These are phyloP conservation scores for Hymenochaete sp. DNA, from an alignment of 1,284 basidiomycete genomes.

Conservation along the genomic window DNA sequence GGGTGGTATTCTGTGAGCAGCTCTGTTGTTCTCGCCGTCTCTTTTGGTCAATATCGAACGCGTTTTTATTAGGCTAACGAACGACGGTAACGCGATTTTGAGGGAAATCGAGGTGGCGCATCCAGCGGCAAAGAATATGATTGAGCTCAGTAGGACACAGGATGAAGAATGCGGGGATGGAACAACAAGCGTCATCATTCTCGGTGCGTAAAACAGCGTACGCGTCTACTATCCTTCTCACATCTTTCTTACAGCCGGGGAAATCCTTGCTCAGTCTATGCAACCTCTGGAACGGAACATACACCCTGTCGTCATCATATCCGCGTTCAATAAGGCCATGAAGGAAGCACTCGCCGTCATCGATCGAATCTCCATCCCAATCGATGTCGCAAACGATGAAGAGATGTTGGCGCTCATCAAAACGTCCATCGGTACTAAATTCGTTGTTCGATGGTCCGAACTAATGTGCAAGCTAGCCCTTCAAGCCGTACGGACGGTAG, in stretches of 20 bases:
- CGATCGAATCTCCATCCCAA: slow-evolving; percentile 80
- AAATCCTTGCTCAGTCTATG: slow-evolving; percentile 94
- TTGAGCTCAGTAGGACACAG: slow-evolving; percentile 93
- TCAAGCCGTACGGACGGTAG: slow-evolving; percentile 84
- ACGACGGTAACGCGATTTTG: slow-evolving; percentile 96
- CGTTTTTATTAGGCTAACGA: slow-evolving; percentile 62
- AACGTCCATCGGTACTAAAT: slow-evolving; percentile 99
- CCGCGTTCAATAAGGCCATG: slow-evolving; percentile 93
- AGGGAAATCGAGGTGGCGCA: slow-evolving; percentile 98
- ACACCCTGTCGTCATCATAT: slow-evolving; percentile 98
- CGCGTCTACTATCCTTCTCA: background rate
- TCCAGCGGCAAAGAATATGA: slow-evolving; percentile 99
- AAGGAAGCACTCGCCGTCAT: slow-evolving; percentile 87
- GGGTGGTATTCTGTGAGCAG: slow-evolving; percentile 85
- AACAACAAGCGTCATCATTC: slow-evolving; percentile 95
- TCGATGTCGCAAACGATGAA: slow-evolving; percentile 79
- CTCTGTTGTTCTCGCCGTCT: background rate
- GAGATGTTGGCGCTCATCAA: slow-evolving; percentile 98
- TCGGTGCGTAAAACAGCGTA: slow-evolving; percentile 51
- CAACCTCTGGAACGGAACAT: slow-evolving; percentile 92
- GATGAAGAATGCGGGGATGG: slow-evolving; percentile 99
- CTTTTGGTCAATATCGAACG: background rate
- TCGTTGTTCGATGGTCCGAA: slow-evolving; percentile 92
- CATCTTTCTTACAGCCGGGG: slow-evolving; percentile 65
- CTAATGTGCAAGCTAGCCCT: slow-evolving; percentile 96